A percentile compares a stretch with the other conserved stretches of the same genome.
phyloP scores from a whole-genome alignment of 179 eudicot genomes.

The Camellia oleifera region DNA sequence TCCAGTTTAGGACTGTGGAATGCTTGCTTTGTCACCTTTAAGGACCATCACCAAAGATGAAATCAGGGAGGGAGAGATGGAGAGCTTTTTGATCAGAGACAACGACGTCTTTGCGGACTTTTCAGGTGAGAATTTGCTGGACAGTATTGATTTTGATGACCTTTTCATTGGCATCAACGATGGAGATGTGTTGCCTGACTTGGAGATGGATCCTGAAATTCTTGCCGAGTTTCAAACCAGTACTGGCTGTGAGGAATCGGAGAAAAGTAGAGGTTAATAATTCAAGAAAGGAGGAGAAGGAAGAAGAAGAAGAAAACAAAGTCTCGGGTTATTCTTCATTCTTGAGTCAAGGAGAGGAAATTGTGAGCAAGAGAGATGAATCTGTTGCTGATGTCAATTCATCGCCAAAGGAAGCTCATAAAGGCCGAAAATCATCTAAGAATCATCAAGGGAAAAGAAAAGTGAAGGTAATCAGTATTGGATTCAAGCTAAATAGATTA shows the following conservation, averaged over 20 bases:
- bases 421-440: conserved; percentile 42
- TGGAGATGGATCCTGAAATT: conserved; percentile 89
- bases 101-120: conserved; percentile 52
- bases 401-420: conserved; percentile 28
- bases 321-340: not conserved
- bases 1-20: conserved; percentile 17
- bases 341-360: conserved; percentile 21
- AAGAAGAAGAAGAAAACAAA: not conserved
- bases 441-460: conserved; percentile 60
- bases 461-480: conserved; percentile 53
- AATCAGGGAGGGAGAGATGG: conserved; percentile 30
- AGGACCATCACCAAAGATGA: conserved; percentile 45
- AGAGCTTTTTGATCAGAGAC: conserved; percentile 23
- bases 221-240: conserved; percentile 68
- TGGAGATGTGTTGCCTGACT: conserved; percentile 60
- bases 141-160: conserved; percentile 78
- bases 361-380: conserved; percentile 32
- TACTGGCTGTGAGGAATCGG: conserved; percentile 47
- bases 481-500: not conserved
- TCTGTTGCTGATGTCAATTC: conserved; percentile 17
- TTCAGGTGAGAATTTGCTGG: conserved; percentile 46
- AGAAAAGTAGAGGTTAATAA: conserved; percentile 5
- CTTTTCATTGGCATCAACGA: conserved; percentile 61
- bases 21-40: conserved; percentile 67
- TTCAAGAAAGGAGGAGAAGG: conserved; percentile 14